These are phyloP conservation scores for Hibiscus mutabilis DNA, from an alignment of 345 rosid genomes.

Conservation along the genomic window DNA sequence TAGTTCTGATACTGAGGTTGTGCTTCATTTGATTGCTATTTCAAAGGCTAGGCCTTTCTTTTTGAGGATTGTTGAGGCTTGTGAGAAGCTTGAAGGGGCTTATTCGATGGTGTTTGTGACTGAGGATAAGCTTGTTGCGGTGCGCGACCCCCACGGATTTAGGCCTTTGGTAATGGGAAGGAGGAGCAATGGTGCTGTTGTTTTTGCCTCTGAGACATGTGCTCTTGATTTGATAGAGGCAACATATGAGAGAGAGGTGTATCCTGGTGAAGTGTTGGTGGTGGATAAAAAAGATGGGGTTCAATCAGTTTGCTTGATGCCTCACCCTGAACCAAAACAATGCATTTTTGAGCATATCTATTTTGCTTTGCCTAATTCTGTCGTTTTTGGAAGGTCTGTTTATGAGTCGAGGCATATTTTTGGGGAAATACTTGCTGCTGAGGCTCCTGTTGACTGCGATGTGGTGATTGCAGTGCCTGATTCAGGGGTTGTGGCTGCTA, in stretches of 20 bases:
- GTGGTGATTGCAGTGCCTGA: constrained; percentile 96
- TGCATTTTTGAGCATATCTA: constrained; percentile 95
- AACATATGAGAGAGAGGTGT: constrained; percentile 79
- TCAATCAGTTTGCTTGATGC: constrained; percentile 68
- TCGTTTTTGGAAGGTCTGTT: constrained; percentile 82
- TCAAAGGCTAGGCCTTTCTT: constrained; percentile 89
- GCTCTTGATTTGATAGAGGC: constrained; percentile 99
- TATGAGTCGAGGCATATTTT: constrained; percentile 63
- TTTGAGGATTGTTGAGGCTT: constrained; percentile 85
- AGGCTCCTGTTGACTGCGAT: constrained; percentile 78
- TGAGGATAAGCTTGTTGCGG: constrained; percentile 90
- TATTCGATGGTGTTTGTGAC: constrained; percentile 93
- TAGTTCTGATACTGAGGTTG: constrained; percentile 93
- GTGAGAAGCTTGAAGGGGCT: constrained; percentile 82
- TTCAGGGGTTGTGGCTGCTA: constrained; percentile 95
- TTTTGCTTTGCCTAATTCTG: constrained; percentile 78
- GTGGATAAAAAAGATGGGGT: constrained; percentile 78
- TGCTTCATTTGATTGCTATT: constrained; percentile 86
- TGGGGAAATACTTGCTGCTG: constrained; percentile 79
- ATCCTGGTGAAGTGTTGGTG: constrained; percentile 86
- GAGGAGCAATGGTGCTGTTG: constrained; percentile 89
- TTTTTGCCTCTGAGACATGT: constrained; percentile 92
- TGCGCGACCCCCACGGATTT: constrained; percentile 85
- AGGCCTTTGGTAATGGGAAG: constrained; percentile 94
- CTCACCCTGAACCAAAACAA: constrained; percentile 65